Base-by-base conservation (phyloP, 2,329 filamentous ascomycete species). In the Dactylellina drechsleri region DNA sequence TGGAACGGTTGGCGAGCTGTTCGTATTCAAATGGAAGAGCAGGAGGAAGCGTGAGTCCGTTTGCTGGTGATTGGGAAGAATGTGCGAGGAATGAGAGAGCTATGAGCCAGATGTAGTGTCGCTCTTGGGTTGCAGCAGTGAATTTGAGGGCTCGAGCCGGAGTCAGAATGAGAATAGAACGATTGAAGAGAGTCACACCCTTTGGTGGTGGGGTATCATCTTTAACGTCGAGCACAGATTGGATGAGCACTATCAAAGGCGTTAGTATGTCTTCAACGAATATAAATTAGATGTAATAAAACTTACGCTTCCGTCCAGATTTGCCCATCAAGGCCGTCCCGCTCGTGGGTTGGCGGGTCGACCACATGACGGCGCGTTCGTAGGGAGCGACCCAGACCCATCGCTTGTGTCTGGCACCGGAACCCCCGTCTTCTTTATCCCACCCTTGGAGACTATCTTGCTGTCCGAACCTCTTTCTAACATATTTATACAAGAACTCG, bases 311-410 rank as follows among this genome's bases (percentile, higher is more conserved):
- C 79, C 95, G 90, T 65, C 95, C 95, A 80, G 91, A 91, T 85
- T 98, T 99, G 78, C 95, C 95, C 85, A 98, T 86, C 82, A 99
- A 83, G 36, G 93, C 94, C 79, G 88, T 91, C 36, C 93, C 93
- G 78, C 90, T 92, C 8, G 90, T 92, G 15, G 95, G 95, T 83
- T 99, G 95, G 85, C 96, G 97, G 85, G 91, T 96, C 82, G 94
- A 97, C 95, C 95, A 99, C 82, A 99, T 92, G 74, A 99, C 94
- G 12, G 94, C 91, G 77, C 93, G 87, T 83, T 99, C 95, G 80
- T 99, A 98, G 1, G 95, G 95, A 16, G 94, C 95, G 77, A 99
- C 87, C 95, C 95, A 99, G 1, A 99, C 95, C 95, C 95, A 99
- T 81, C 95, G 87, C 84, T 93, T 97, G 82, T 99, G 95, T 31